Percentiles rank a stretch among this genome's conserved stretches.
Evolutionary conservation across 2,329 filamentous ascomycete species (phyloP).

Genomic region (Cercospora sp.): DNA sequence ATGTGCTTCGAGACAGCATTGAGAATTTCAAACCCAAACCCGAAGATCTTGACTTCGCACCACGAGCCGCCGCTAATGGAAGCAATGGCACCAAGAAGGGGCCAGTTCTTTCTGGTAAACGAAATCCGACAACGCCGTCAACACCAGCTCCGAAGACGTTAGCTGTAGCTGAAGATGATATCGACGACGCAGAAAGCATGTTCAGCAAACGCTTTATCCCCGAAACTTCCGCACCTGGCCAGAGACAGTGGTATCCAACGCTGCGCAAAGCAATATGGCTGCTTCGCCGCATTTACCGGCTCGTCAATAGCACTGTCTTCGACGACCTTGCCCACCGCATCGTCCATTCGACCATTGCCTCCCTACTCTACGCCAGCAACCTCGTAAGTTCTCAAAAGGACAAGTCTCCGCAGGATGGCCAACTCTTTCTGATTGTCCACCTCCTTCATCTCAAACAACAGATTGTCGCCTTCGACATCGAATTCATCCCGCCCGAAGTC

Average conservation of each 20-base stretch:
- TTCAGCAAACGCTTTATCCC: slow-evolving; percentile 33
- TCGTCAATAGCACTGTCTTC: slow-evolving; percentile 69
- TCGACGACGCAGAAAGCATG: slow-evolving; percentile 54
- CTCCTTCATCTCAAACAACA: slow-evolving; percentile 93
- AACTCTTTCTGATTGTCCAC: slow-evolving; percentile 93
- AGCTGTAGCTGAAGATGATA: slow-evolving; percentile 55
- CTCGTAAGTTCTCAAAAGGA: slow-evolving; percentile 58
- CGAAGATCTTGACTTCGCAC: slow-evolving; percentile 65
- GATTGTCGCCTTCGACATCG: slow-evolving; percentile 93
- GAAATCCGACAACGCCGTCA: slow-evolving; percentile 34
- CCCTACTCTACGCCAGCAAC: slow-evolving; percentile 72
- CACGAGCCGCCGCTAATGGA: slow-evolving; percentile 35
- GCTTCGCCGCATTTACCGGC: slow-evolving; percentile 66
- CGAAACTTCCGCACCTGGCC: slow-evolving; percentile 19
- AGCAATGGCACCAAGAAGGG: slow-evolving; percentile 38
- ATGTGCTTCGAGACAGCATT: slow-evolving; percentile 65
- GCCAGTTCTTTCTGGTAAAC: slow-evolving; percentile 56
- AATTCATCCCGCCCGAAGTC: slow-evolving; percentile 65
- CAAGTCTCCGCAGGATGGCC: slow-evolving; percentile 68
- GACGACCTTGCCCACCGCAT: slow-evolving; percentile 76
- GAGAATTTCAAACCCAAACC: slow-evolving; percentile 65
- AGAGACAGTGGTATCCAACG: slow-evolving; percentile 62
- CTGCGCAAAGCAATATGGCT: slow-evolving; percentile 67
- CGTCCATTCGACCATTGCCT: slow-evolving; percentile 84
- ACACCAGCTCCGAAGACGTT: slow-evolving; percentile 52